Conservation (phyloP, 108 stramenopile species). For the Skeletonema tropicum region DNA sequence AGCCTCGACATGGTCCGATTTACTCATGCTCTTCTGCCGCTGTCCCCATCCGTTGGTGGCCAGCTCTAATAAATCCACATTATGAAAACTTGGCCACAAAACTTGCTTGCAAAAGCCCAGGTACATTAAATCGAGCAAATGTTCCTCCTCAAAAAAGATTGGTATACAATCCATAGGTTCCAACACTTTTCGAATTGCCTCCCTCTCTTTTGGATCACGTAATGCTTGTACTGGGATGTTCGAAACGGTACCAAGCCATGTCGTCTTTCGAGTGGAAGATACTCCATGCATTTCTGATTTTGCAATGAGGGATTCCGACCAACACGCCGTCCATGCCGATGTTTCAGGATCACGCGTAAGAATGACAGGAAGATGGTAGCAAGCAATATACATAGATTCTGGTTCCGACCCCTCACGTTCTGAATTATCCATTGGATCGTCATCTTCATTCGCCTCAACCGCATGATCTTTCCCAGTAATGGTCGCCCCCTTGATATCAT, state of each 20-base stretch:
- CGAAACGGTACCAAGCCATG: slow-evolving; percentile 95
- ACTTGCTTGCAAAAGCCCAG: slow-evolving; percentile 97
- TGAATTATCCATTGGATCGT: slow-evolving; percentile 39
- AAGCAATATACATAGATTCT: slow-evolving; percentile 87
- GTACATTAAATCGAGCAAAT: slow-evolving; percentile 76
- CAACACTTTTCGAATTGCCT: slow-evolving; percentile 74
- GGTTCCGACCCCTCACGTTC: slow-evolving; percentile 6
- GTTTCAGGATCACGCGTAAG: slow-evolving; percentile 62
- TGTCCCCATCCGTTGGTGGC: slow-evolving; percentile 66
- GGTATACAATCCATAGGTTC: slow-evolving; percentile 93
- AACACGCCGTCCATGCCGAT: slow-evolving; percentile 82
- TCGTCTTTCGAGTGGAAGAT: slow-evolving; percentile 67
- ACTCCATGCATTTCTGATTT: slow-evolving; percentile 86
- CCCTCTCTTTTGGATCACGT: slow-evolving; percentile 71
- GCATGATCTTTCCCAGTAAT: slow-evolving; percentile 14
- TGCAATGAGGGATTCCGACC: slow-evolving; percentile 95
- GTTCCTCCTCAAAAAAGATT: slow-evolving; percentile 77
- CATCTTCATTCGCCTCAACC: slow-evolving; percentile 37
- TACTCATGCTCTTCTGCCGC: slow-evolving; percentile 26
- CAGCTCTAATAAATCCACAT: slow-evolving; percentile 92
- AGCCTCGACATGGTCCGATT: slow-evolving; percentile 38
- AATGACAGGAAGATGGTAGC: slow-evolving; percentile 96
- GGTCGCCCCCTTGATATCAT: slow-evolving; percentile 8
- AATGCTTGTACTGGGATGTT: slow-evolving; percentile 52
- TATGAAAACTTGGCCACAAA: slow-evolving; percentile 98